Evolutionary conservation across 345 rosid genomes (phyloP), one percentile per base, ranked within the genome.

Genomic region (Gynandropsis gynandra): DNA sequence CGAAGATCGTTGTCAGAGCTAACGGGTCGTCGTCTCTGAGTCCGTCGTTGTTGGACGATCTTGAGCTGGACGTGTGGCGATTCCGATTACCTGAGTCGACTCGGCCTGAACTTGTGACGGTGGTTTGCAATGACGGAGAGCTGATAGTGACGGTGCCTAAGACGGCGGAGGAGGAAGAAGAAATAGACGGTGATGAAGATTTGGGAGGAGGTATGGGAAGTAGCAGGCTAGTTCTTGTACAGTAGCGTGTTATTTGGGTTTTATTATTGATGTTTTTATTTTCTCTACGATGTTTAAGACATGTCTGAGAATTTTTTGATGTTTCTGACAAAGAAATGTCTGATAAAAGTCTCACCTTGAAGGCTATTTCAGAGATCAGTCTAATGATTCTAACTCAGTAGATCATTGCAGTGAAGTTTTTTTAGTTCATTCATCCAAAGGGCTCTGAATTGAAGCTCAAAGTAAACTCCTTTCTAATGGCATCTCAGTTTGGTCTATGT

Each of bases 61-160:
- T 92, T 67, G 97, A 87, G 68, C 78, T 92, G 33, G 97, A 92
- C 52, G 77, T 83, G 75, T 92, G 99, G 99, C 76, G 97, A 54
- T 88, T 88, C 59, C 68, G 97, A 65, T 50, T 92, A 19, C 99
- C 95, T 14, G 88, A 85, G 50, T 65, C 95, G 1, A 92, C 97
- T 8, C 54, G 83, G 58, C 90, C 99, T 11, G 94, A 92, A 71
- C 85, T 88, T n/a, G 94, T 94, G 10, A 83, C 85, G 42, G 99
- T 94, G 29, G 81, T 67, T 50, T 74, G 71, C 33, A 68, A 50
- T 14, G 88, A 80, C 8, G 95, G 95, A 4, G 87, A 77, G 73
- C 64, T 92, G 72, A 70, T 80, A 17, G 99, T 92, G 47, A 92
- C 87, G 12, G 99, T 92, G 55, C 97, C 97, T 0, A 92, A 92